Evolutionary conservation across 2,329 filamentous ascomycete genomes (phyloP).

Genomic region (Verticillium longisporum): DNA sequence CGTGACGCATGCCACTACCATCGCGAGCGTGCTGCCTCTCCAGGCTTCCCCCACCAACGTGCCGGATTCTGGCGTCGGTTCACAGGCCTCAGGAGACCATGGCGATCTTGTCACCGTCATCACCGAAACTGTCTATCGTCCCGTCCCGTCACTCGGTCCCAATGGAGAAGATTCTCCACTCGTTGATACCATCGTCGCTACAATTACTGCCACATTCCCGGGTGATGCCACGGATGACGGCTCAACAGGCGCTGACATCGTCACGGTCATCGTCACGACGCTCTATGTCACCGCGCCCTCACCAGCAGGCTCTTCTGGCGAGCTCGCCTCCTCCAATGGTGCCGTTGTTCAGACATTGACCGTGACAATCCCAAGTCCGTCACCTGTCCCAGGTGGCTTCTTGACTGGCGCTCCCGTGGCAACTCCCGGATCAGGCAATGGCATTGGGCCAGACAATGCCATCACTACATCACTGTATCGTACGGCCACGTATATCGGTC

Average conservation of each 20-base stretch:
- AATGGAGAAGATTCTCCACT: background rate
- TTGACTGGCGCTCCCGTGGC: background rate
- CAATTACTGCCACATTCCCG: background rate
- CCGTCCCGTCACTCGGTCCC: background rate
- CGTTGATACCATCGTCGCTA: background rate
- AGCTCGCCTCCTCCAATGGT: background rate
- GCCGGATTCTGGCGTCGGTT: background rate
- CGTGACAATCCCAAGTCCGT: background rate
- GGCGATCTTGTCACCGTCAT: slow-evolving; percentile 2
- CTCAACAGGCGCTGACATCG: background rate
- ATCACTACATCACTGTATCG: slow-evolving; percentile 15
- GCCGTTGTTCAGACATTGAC: background rate
- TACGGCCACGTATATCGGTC: slow-evolving; percentile 20
- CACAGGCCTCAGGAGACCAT: background rate
- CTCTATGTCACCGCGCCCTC: background rate
- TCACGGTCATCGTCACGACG: background rate
- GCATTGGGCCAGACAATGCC: slow-evolving; percentile 1
- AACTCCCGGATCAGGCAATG: background rate
- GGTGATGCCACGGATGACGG: background rate
- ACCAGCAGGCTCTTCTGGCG: background rate
- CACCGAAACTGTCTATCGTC: background rate
- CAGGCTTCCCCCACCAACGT: background rate
- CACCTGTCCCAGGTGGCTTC: background rate
- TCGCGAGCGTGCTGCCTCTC: background rate
- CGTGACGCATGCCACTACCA: background rate